A percentile compares a stretch with the other conserved stretches of the same genome.
Conservation (phyloP, 768 basidiomycete species). For the Lentinula raphanica region DNA sequence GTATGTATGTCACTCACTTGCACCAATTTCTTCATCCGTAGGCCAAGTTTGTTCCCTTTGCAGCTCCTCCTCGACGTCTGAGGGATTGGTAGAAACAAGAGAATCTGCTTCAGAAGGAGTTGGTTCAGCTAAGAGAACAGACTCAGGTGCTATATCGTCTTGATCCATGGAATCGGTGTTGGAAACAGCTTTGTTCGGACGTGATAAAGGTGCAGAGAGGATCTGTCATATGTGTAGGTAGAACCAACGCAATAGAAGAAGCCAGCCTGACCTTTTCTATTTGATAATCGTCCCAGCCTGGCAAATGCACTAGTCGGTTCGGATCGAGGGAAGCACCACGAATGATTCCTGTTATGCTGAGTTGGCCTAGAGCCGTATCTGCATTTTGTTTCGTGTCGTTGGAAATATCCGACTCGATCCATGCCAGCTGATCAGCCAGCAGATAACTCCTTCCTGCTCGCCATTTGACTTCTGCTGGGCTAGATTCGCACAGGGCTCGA, state of each 20-base stretch:
- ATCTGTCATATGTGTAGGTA: slow-evolving; percentile 44
- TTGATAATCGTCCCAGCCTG: slow-evolving; percentile 85
- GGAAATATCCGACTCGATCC: slow-evolving; percentile 29
- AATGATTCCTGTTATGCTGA: slow-evolving; percentile 79
- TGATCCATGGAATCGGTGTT: slow-evolving; percentile 17
- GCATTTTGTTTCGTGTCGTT: not conserved
- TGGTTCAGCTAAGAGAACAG: slow-evolving; percentile 60
- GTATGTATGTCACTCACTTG: slow-evolving; percentile 11
- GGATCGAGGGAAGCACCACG: slow-evolving; percentile 76
- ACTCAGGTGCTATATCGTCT: slow-evolving; percentile 57
- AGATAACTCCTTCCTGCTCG: slow-evolving; percentile 76
- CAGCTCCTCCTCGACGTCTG: slow-evolving; percentile 63
- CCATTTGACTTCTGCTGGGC: slow-evolving; percentile 76
- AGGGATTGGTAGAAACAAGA: slow-evolving; percentile 79
- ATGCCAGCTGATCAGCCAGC: slow-evolving; percentile 58
- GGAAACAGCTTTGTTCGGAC: slow-evolving; percentile 28
- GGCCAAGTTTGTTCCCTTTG: slow-evolving; percentile 97
- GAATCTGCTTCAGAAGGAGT: slow-evolving; percentile 70
- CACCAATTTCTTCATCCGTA: slow-evolving; percentile 90
- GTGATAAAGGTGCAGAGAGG: slow-evolving; percentile 51
- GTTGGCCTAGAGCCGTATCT: slow-evolving; percentile 30
- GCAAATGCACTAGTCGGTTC: slow-evolving; percentile 82
- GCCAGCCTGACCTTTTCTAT: slow-evolving; percentile 58
- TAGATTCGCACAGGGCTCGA: slow-evolving; percentile 79
- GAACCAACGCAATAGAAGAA: not conserved